Percentiles rank a stretch among this genome's conserved stretches.
Conservation (phyloP, 2,329 filamentous ascomycete species). For the Aspergillus terreus region DNA sequence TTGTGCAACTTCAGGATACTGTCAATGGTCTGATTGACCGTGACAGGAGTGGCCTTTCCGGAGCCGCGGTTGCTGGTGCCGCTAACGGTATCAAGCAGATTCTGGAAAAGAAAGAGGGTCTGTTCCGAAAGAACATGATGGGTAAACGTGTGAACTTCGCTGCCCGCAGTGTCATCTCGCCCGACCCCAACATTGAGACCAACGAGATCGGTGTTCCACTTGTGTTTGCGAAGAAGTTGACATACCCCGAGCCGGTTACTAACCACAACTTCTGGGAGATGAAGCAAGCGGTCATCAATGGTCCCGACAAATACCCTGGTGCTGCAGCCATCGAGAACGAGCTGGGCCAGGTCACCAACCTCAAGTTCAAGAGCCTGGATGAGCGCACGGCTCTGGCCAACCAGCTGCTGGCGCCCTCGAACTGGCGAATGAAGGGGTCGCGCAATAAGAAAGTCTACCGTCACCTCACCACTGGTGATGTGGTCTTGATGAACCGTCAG, state of each 20-base stretch:
- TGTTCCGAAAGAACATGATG: conserved; percentile 99
- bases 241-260: conserved; percentile 95
- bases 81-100: conserved; percentile 97
- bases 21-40: conserved; percentile 93
- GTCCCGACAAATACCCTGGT: conserved; percentile 88
- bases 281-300: conserved; percentile 94
- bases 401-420: conserved; percentile 82
- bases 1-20: conserved; percentile 77
- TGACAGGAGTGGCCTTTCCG: conserved; percentile 78
- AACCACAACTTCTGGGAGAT: conserved; percentile 95
- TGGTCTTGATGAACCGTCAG: conserved; percentile 98
- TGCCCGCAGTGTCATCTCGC: conserved; percentile 94
- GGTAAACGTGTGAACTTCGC: conserved; percentile 99
- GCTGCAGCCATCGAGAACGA: conserved; percentile 94
- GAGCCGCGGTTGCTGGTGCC: conserved; percentile 70
- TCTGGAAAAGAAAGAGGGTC: conserved; percentile 95
- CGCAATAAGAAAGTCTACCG: conserved; percentile 95
- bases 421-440: conserved; percentile 66
- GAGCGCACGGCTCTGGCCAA: conserved; percentile 89
- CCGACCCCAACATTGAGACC: conserved; percentile 97
- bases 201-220: conserved; percentile 98
- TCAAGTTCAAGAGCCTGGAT: conserved; percentile 81
- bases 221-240: conserved; percentile 95
- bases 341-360: conserved; percentile 82
- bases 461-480: conserved; percentile 92